Base-by-base conservation (phyloP, 2,329 filamentous ascomycete genomes). In the Metarhizium album region DNA sequence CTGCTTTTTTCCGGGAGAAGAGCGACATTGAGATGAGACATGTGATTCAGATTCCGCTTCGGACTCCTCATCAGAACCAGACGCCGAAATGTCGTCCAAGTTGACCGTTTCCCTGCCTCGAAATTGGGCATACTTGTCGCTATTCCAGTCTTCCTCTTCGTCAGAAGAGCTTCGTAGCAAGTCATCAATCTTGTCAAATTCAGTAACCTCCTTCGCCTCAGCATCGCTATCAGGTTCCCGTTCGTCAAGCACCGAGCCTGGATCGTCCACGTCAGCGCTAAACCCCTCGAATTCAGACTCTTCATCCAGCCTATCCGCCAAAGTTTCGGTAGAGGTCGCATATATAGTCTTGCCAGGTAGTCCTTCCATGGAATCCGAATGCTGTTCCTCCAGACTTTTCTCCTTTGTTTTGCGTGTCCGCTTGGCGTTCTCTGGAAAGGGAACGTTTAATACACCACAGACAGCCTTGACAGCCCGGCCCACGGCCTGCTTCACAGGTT, bases 381-480 rank as follows among this genome's bases (percentile, higher is more conserved):
- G 57, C 40, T 67, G 60, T 16, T 67, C 59, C 27, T 61, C 57
- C 45, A 62, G 62, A 18, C 64, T 60, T 13, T 64, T 62, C 29
- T 61, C 56, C 53, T 66, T 66, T 20, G 57, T 57, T 56, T 64
- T 66, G 43, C 61, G 62, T 11, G 54, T 54, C 9, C 61, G 61
- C 54, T 65, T 67, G 4, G 54, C 57, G 47, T 65, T 66, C 48
- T 73, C 71, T 0, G 76, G 75, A 49, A 73, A 63, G 3, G 73
- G 62, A 0, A 81, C 68, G 2, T 72, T 67, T 16, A 82, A 64
- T 3, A 68, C 64, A 45, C 67, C 62, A 59, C 78, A 81, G 3
- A 79, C 70, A 27, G 66, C 71, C 50, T 67, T 65, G 14, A 80
- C 56, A 1, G 76, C 77, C 58, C 71, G 69, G 24, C 74, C 70